Conservation (phyloP, 805 yeast species). For the Sugiyamaella smithiae region DNA sequence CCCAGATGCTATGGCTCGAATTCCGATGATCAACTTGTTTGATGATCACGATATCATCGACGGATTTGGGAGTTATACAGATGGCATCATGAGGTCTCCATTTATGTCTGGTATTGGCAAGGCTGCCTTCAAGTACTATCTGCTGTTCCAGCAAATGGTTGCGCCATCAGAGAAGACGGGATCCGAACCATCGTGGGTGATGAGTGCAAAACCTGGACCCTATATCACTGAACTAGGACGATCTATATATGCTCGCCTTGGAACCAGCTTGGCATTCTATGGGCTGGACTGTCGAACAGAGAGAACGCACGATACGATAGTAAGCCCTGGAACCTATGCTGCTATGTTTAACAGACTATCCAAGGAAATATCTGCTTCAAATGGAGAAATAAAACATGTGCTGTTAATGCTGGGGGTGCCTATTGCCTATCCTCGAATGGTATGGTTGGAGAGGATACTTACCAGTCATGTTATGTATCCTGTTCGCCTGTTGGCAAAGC, state of each 20-base stretch:
- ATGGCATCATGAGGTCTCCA: slow-evolving; percentile 67
- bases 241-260: slow-evolving; percentile 70
- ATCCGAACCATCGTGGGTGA: slow-evolving; percentile 59
- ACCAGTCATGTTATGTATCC: slow-evolving; percentile 57
- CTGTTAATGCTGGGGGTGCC: slow-evolving; percentile 90
- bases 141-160: slow-evolving; percentile 88
- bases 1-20: slow-evolving; percentile 74
- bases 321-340: slow-evolving; percentile 55
- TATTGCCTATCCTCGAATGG: slow-evolving; percentile 89
- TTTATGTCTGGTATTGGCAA: slow-evolving; percentile 72
- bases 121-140: slow-evolving; percentile 78
- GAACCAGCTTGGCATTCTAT: slow-evolving; percentile 63
- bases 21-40: slow-evolving; percentile 81
- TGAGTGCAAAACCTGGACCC: slow-evolving; percentile 58
- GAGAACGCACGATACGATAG: slow-evolving; percentile 59
- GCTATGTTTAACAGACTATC: slow-evolving; percentile 57
- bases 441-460: slow-evolving; percentile 80
- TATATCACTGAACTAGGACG: slow-evolving; percentile 65
- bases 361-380: slow-evolving; percentile 49
- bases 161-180: slow-evolving; percentile 41
- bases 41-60: slow-evolving; percentile 98
- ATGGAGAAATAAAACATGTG: slow-evolving; percentile 66
- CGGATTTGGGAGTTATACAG: slow-evolving; percentile 88
- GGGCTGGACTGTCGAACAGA: slow-evolving; percentile 96
- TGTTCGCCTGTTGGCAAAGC: slow-evolving; percentile 47